Evolutionary conservation across 306 rosid genomes (phyloP), one percentile per base, ranked within the genome.

Genomic region (Comarum palustre): DNA sequence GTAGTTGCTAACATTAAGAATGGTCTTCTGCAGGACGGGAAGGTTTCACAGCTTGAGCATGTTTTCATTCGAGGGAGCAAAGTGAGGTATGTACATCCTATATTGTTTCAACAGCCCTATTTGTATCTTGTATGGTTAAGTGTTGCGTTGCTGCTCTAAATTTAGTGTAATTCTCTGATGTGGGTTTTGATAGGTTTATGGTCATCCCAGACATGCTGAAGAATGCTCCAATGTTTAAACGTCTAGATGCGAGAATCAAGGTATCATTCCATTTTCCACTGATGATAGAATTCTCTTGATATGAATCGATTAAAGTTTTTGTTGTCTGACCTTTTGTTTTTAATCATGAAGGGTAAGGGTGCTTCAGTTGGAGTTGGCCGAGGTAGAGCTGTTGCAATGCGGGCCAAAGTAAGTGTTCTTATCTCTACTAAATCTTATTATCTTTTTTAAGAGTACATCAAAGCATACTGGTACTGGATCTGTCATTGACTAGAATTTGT

Each of bases 181-280:
- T 51, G 69, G 52, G 13, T 70, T 74, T 79, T 58, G 47, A 15
- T 83, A 91, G 99, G 90, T 94, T 94, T 79, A 89, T 94, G 97
- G 99, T 94, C 74, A 91, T 94, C 51, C 99, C 99, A 3, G 99
- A 94, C 83, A 94, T 94, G 99, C 78, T 91, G 75, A 94, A 94
- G 91, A 94, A 94, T 70, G 99, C 99, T 72, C 99, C 97, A 48
- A 94, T 94, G 99, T 94, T 94, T 81, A 91, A 91, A 85, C 97
- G 99, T 68, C 85, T 94, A 69, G 99, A 94, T 82, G 97, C 99
- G 43, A 89, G 91, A 83, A 87, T 94, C 73, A 94, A 94, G 97
- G 99, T 94, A 73, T 48, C 55, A 67, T 73, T 47, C 48, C 25
- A 25, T 62, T 38, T 46, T 55, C 63, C 43, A 58, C 46, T 8